Percentiles rank a stretch among this genome's conserved stretches.
phyloP scores from a whole-genome alignment of 768 basidiomycete species.

The Psilocybe sp. region DNA sequence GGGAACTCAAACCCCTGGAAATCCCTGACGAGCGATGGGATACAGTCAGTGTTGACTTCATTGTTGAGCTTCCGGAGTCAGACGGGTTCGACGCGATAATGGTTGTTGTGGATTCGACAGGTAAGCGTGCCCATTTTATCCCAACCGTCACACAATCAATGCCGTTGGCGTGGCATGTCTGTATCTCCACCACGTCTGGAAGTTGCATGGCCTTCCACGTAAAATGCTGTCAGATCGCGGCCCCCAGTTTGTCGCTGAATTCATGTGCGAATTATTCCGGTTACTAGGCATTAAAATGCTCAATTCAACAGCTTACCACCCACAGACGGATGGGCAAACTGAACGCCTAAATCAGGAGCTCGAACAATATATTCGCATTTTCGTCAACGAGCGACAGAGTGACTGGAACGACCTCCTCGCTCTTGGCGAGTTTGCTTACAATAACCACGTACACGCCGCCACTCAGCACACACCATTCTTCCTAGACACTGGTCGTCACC shows the following conservation, averaged over 20 bases:
- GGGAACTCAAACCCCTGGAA: conserved; percentile 11
- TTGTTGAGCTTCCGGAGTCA: conserved; percentile 13
- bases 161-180: not conserved
- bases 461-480: conserved; percentile 24
- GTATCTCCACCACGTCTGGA: conserved; percentile 11
- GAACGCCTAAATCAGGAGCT: not conserved
- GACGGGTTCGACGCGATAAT: conserved; percentile 5
- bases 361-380: conserved; percentile 1
- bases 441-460: conserved; percentile 5
- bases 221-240: conserved; percentile 16
- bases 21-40: conserved; percentile 10
- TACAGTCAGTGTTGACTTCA: conserved; percentile 12
- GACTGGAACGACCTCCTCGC: conserved; percentile 5
- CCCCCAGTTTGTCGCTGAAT: conserved; percentile 17
- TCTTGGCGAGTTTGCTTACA: conserved; percentile 7
- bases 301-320: conserved; percentile 34
- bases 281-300: conserved; percentile 15
- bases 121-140: not conserved
- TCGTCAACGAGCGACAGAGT: conserved; percentile 4
- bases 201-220: conserved; percentile 6
- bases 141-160: not conserved
- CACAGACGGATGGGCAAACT: conserved; percentile 9
- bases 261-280: conserved; percentile 15
- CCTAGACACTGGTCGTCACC: conserved; percentile 27
- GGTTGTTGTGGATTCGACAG: conserved; percentile 1